Base-by-base conservation (phyloP, 1,284 basidiomycete species). In the Ganoderma meredithae region DNA sequence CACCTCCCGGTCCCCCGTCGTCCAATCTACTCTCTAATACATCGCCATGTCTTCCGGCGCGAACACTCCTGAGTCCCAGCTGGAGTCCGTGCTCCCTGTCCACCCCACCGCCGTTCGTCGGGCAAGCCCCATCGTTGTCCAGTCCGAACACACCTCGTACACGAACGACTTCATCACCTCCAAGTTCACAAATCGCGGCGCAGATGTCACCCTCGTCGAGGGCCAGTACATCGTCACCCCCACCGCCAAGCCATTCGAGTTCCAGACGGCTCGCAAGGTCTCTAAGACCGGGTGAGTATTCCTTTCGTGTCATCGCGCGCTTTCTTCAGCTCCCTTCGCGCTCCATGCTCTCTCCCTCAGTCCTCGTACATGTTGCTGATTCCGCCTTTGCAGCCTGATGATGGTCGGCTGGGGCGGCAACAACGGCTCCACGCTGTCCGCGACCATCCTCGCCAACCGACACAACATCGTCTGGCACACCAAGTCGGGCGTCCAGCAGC, bases 381-480 rank as follows among this genome's bases (percentile, higher is more conserved):
- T 69, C 64, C n/a, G 64, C 40, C 61, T 65, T 13, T 61, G 1
- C 72, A 97, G 97, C 69, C 87, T 99, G 74, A 95, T 99, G 94
- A 93, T 99, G 87, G 93, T 99, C 77, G 97, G 97, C 72, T 84
- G 97, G 73, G 97, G 97, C 73, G 97, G 97, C 70, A 99, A 99
- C 89, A 99, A 99, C 79, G 97, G 97, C 69, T 91, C 95, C 66
- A 99, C 97, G 58, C 89, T 99, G 69, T 92, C 92, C 74, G 97
- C 98, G 36, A 98, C 96, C 73, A 91, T 99, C 79, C 90, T 99
- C 76, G 97, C 98, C 78, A 99, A 99, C 87, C 91, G 91, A 75
- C 93, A 99, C 86, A 92, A 95, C 82, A 95, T 99, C 81, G 84
- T 88, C 72, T 99, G 97, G 97, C 89, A 91, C 84, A 99, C 96